These are phyloP conservation scores for Blastobotrys terrestris DNA, from an alignment of 805 yeast genomes.

Conservation along the genomic window DNA sequence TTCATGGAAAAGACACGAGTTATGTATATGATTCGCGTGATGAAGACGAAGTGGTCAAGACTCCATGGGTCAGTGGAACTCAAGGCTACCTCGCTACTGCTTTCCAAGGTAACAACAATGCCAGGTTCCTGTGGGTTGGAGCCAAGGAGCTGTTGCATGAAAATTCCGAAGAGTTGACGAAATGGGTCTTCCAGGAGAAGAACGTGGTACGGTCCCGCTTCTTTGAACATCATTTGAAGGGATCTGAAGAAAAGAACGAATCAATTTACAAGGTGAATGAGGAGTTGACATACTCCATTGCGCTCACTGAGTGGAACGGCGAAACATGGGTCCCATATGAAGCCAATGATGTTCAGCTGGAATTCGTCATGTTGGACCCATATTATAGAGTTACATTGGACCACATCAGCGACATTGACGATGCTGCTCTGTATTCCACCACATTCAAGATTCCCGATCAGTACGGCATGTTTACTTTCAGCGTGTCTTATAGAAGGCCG, in stretches of 20 bases:
- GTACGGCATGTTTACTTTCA: constrained; percentile 92
- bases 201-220: constrained; percentile 53
- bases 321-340: constrained; percentile 63
- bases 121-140: constrained; percentile 82
- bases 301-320: constrained; percentile 40
- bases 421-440: constrained; percentile 40
- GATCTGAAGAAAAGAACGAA: constrained; percentile 24
- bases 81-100: constrained; percentile 73
- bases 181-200: constrained; percentile 72
- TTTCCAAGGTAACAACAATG: constrained; percentile 72
- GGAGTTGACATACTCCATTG: constrained; percentile 47
- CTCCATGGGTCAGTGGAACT: constrained; percentile 67
- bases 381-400: constrained; percentile 73
- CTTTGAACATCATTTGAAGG: constrained; percentile 49
- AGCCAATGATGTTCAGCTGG: constrained; percentile 61
- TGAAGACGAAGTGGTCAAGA: constrained; percentile 38
- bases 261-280: constrained; percentile 70
- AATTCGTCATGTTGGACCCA: constrained; percentile 88
- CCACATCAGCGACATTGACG: constrained; percentile 35
- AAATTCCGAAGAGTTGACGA: constrained; percentile 37
- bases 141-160: constrained; percentile 47
- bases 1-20: constrained; percentile 60
- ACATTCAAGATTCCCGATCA: constrained; percentile 82
- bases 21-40: constrained; percentile 46
- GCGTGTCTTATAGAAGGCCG: constrained; percentile 66